Evolutionary conservation across 129 eudicot genomes (phyloP).

Genomic region (Helianthus annuus): DNA sequence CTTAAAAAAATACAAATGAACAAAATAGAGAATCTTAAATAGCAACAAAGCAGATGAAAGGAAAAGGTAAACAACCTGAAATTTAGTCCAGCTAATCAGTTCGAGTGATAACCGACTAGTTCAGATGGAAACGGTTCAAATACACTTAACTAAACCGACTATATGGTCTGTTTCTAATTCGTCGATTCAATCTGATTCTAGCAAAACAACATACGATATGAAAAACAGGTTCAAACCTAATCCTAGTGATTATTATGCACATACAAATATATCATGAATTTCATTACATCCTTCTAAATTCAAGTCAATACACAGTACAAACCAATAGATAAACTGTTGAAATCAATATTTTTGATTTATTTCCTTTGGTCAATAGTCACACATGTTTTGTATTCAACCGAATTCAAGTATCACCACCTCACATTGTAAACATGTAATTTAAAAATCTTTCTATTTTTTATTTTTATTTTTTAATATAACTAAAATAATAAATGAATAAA

Average conservation of each 20-base stretch:
- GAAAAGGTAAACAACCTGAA: no score
- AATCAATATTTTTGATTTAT: background rate
- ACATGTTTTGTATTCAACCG: background rate
- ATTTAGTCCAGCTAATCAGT: no score
- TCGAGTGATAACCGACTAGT: no score
- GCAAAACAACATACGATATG: no score
- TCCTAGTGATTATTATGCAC: background rate
- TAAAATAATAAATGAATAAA: slow-evolving; percentile 9
- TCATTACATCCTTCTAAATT: background rate
- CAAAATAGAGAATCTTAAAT: no score
- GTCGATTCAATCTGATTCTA: no score
- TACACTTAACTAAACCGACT: no score
- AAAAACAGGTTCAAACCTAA: background rate
- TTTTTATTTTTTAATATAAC: background rate
- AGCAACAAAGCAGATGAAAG: no score
- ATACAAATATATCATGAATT: background rate
- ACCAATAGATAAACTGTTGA: background rate
- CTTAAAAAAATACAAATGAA: no score
- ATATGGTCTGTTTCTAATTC: no score
- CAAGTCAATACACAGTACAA: background rate
- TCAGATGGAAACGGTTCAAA: no score
- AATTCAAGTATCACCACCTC: background rate
- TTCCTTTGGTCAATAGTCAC: background rate
- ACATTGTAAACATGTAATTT: slow-evolving; percentile 14
- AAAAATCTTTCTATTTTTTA: background rate